phyloP scores from a whole-genome alignment of 306 rosid species.

The Chamaecrista fasciculata region DNA sequence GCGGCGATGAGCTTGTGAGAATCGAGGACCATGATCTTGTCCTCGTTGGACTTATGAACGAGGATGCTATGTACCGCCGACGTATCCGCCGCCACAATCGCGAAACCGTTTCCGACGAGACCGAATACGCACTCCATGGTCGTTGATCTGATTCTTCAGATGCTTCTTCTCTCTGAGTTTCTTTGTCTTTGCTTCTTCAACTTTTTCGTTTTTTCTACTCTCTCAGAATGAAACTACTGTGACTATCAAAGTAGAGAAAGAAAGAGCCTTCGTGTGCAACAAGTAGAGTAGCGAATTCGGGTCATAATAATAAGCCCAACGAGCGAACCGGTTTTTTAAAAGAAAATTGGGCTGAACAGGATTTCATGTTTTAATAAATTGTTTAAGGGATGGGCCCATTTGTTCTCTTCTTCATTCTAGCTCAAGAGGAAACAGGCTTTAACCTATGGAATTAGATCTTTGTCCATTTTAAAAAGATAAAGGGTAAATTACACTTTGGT shows the following conservation, averaged over 20 bases:
- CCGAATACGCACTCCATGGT: constrained; percentile 89
- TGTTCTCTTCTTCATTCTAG: no score
- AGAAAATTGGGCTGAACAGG: no score
- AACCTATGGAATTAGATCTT: no score
- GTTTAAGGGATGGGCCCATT: no score
- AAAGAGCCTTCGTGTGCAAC: constrained; percentile 1
- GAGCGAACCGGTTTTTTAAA: no score
- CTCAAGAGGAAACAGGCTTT: no score
- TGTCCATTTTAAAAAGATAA: no score
- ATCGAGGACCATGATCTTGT: constrained; percentile 97
- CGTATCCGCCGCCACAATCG: constrained; percentile 82
- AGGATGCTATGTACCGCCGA: constrained; percentile 93
- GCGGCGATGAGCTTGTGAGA: constrained; percentile 97
- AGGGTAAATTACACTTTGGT: no score
- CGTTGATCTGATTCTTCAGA: not conserved
- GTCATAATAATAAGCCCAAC: no score
- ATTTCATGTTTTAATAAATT: no score
- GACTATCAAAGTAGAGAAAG: no score
- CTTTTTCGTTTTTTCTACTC: not conserved
- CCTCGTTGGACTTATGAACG: constrained; percentile 93
- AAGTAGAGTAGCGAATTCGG: not conserved
- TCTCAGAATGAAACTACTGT: not conserved
- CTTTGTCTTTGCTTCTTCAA: not conserved
- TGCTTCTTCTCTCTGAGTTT: no score
- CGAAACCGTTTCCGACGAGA: constrained; percentile 73